These are phyloP conservation scores for Epichloe hybrida DNA, from an alignment of 2,329 filamentous ascomycete genomes.

Conservation along the genomic window DNA sequence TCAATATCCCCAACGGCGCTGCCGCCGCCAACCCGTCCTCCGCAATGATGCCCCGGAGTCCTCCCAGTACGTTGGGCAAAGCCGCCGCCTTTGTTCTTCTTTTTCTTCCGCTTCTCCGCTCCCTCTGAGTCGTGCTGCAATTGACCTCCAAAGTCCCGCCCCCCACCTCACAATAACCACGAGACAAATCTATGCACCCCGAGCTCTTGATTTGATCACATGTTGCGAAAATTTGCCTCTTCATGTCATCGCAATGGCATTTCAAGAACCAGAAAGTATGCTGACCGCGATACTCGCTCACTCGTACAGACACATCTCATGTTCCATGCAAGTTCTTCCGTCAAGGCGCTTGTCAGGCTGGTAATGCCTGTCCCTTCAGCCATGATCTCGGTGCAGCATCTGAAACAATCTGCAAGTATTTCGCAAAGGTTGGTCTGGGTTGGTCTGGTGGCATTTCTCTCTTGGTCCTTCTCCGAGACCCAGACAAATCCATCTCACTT, in stretches of 20 bases:
- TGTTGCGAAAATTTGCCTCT: no score
- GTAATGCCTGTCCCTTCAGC: conserved; percentile 88
- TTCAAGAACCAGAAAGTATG: background rate
- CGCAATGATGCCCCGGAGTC: conserved; percentile 37
- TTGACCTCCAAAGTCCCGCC: background rate
- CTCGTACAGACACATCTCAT: conserved; percentile 68
- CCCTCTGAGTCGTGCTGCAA: background rate
- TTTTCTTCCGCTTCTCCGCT: background rate
- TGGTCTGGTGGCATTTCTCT: conserved; percentile 15
- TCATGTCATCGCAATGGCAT: background rate
- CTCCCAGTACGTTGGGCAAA: conserved; percentile 33
- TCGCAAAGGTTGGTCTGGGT: conserved; percentile 78
- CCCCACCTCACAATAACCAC: conserved; percentile 3
- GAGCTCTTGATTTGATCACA: no score
- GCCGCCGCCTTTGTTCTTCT: background rate
- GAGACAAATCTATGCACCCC: no score
- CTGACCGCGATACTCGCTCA: background rate
- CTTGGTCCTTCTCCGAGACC: background rate
- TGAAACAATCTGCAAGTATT: conserved; percentile 96
- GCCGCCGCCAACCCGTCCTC: conserved; percentile 11
- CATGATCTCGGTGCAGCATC: conserved; percentile 77
- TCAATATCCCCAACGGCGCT: conserved; percentile 32
- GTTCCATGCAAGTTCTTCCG: conserved; percentile 99
- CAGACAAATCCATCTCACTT: no score
- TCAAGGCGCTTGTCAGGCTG: conserved; percentile 90